These are phyloP conservation scores for Cladophialophora immunda DNA, from an alignment of 2,329 filamentous ascomycete species.

Conservation along the genomic window DNA sequence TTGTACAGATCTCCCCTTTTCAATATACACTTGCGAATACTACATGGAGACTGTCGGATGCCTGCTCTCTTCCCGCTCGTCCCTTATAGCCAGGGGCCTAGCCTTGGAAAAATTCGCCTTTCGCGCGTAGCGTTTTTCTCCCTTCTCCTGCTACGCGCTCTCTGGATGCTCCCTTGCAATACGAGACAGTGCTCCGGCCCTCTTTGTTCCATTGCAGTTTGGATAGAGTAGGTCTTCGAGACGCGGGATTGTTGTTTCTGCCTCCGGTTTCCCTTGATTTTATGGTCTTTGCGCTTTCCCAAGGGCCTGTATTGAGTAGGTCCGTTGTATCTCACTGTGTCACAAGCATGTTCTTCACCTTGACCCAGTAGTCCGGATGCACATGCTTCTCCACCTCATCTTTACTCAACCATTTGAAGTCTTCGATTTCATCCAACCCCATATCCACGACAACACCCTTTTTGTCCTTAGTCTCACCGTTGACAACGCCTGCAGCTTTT, in stretches of 20 bases:
- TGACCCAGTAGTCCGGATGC: conserved; percentile 72
- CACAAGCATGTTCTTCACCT: conserved; percentile 83
- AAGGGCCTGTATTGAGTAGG: not conserved
- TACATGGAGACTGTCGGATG: not conserved
- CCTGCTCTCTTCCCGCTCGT: not conserved
- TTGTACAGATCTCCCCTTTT: not conserved
- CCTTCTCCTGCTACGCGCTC: not conserved
- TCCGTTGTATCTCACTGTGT: conserved; percentile 65
- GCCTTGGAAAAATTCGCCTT: not conserved
- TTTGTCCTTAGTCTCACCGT: conserved; percentile 6
- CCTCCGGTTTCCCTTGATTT: not conserved
- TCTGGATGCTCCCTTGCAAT: not conserved
- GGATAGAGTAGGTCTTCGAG: not conserved
- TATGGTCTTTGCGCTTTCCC: not conserved
- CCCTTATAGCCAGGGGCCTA: not conserved
- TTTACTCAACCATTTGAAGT: conserved; percentile 92
- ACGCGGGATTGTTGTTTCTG: not conserved
- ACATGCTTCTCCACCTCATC: conserved; percentile 81
- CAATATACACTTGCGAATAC: not conserved
- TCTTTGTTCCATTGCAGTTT: not conserved
- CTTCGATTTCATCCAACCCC: conserved; percentile 64
- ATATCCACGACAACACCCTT: conserved; percentile 9
- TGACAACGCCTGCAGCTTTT: conserved; percentile 43
- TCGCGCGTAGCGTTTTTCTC: not conserved
- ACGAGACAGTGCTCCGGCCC: not conserved